These are phyloP conservation scores for Globisporangium paddicum DNA, from an alignment of 352 stramenopile species.

Conservation along the genomic window DNA sequence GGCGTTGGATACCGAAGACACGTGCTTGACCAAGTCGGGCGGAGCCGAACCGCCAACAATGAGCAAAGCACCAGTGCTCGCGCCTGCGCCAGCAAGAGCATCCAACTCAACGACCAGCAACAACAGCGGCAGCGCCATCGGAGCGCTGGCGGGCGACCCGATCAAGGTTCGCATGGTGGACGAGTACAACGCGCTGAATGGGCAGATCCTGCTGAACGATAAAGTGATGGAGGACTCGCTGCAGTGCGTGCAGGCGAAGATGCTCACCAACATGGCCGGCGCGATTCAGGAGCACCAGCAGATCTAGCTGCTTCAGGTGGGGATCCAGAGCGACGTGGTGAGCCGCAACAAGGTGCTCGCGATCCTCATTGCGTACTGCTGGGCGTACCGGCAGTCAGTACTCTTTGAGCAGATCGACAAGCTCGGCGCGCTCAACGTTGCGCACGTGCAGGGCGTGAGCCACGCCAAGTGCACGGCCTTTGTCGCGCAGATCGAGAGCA, in stretches of 20 bases:
- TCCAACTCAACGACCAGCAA: background rate
- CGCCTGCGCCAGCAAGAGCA: background rate
- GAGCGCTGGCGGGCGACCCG: constrained; percentile 2
- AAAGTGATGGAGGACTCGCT: constrained; percentile 24
- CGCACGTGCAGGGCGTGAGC: constrained; percentile 3
- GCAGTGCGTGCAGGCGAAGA: constrained; percentile 16
- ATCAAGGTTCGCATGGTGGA: constrained; percentile 14
- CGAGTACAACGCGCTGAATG: constrained; percentile 31
- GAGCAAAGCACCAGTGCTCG: background rate
- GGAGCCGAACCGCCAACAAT: background rate
- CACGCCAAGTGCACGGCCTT: constrained; percentile 13
- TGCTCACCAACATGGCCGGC: constrained; percentile 19
- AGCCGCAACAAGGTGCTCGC: constrained; percentile 36
- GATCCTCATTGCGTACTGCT: constrained; percentile 31
- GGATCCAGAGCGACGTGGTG: constrained; percentile 32
- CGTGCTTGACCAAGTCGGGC: background rate
- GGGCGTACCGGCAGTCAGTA: constrained; percentile 4
- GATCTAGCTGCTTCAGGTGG: constrained; percentile 28
- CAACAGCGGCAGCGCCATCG: background rate
- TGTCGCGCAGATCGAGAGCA: constrained; percentile 5
- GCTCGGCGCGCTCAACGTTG: constrained; percentile 1
- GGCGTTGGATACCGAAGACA: background rate
- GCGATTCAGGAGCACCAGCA: constrained; percentile 27
- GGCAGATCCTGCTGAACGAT: constrained; percentile 40
- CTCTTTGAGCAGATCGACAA: constrained; percentile 5